Percentiles rank a stretch among this genome's conserved stretches.
These are phyloP conservation scores for Starmerella geochares DNA, from an alignment of 805 yeast species.

Conservation along the genomic window DNA sequence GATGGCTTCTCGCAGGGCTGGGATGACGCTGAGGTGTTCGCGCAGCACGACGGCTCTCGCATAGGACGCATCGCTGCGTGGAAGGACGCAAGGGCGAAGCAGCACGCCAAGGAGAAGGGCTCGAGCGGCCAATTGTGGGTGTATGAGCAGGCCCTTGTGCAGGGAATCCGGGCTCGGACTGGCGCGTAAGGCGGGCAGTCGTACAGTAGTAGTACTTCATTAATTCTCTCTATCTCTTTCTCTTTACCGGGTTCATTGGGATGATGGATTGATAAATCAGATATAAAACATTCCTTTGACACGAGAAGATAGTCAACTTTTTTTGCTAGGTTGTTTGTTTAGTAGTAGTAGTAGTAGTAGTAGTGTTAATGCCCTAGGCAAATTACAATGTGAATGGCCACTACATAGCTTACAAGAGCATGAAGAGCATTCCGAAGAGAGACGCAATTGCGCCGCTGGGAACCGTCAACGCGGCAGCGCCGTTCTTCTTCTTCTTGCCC, in stretches of 20 bases:
- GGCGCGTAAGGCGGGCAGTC: background rate
- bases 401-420: conserved; percentile 1
- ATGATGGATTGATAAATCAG: too few relatives aligned
- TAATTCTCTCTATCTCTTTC: too few relatives aligned
- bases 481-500: conserved; percentile 14
- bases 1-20: conserved; percentile 73
- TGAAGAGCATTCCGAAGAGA: background rate
- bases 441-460: background rate
- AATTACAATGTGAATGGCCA: too few relatives aligned
- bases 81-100: conserved; percentile 49
- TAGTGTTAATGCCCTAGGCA: too few relatives aligned
- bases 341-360: too few relatives aligned
- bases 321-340: too few relatives aligned
- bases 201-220: too few relatives aligned
- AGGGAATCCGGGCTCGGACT: conserved; percentile 40
- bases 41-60: conserved; percentile 54
- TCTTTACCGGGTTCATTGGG: too few relatives aligned
- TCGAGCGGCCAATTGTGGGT: conserved; percentile 61
- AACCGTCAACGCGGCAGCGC: background rate
- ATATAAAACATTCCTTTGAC: too few relatives aligned
- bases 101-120: conserved; percentile 52
- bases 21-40: conserved; percentile 61
- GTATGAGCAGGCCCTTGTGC: conserved; percentile 76
- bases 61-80: conserved; percentile 68
- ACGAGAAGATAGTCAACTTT: too few relatives aligned